Evolutionary conservation across 495 filamentous ascomycete species (phyloP), one percentile per base, ranked within the genome.

Genomic region (Xylaria bambusicola): DNA sequence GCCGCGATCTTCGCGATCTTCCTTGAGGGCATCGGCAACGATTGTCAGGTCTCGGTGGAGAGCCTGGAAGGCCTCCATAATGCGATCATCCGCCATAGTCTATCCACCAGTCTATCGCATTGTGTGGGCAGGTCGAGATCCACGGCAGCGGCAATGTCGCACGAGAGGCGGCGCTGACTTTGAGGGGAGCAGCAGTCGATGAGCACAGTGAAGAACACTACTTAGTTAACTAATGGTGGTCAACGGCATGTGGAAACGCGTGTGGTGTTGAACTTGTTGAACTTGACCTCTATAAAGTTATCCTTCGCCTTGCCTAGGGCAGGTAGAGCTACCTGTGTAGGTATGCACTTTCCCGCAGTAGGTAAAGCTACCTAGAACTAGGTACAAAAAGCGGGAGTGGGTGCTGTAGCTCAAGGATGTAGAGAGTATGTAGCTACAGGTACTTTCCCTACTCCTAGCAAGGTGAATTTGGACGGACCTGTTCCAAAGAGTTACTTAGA

Each of bases 21-120:
- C 55, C 45, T 65, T 69, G 27, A 71, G 81, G 21, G 79, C 77
- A 52, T 89, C 82, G 42, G 80, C 78, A 48, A 93, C 76, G 46
- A 86, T 84, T 60, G 85, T 74, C 50, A 97, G 82, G 71, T 96
- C 91, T 64, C 84, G 82, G 71, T 92, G 88, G 47, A 97, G 81
- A 71, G 81, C 86, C 71, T 88, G 84, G 60, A 96, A 84, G 71
- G 81, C 80, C 60, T 83, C 84, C 68, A 92, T 78, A 55, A 77
- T 81, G 65, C 83, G 81, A 56, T 80, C 69, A 46, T 85, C 84
- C 66, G 85, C 83, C 91, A 92, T 93, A 57, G 62, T 73, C 62
- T 41, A 51, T 66, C 46, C 52, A 53, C 52, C 62, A 44, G 59
- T 53, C 56, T 63, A 68, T 64, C 56, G 67, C 61, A 69, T 65